These are phyloP conservation scores for Saccharomycodes ludwigii DNA, from an alignment of 805 yeast species.

Conservation along the genomic window DNA sequence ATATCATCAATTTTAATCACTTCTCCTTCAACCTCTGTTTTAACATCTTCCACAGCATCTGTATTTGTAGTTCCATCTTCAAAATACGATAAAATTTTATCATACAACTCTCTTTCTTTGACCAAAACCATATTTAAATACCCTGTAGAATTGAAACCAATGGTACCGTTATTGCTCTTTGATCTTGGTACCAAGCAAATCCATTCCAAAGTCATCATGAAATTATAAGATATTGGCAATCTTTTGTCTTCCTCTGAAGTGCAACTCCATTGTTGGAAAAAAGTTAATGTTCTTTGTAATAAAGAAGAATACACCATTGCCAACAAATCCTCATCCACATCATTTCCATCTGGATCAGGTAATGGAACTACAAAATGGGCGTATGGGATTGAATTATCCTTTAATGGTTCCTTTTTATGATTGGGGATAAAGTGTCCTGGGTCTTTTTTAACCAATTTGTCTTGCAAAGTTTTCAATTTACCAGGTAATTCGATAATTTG, in stretches of 20 bases:
- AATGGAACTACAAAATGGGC: slow-evolving; percentile 75
- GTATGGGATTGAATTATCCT: slow-evolving; percentile 51
- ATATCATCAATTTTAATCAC: slow-evolving; percentile 32
- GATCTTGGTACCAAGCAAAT: slow-evolving; percentile 80
- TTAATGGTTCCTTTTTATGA: slow-evolving; percentile 44
- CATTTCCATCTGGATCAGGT: slow-evolving; percentile 28
- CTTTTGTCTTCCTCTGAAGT: slow-evolving; percentile 18
- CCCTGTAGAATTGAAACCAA: slow-evolving; percentile 71
- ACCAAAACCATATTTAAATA: slow-evolving; percentile 68
- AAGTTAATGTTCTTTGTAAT: slow-evolving; percentile 58
- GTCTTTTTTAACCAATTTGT: slow-evolving; percentile 28
- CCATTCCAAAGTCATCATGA: slow-evolving; percentile 72
- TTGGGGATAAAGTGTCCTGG: slow-evolving; percentile 43
- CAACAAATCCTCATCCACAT: slow-evolving; percentile 42
- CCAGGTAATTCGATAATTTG: slow-evolving; percentile 71
- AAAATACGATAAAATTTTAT: no score
- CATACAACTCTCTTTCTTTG: slow-evolving; percentile 45
- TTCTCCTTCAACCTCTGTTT: slow-evolving; percentile 26
- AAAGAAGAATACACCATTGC: slow-evolving; percentile 62
- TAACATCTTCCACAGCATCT: slow-evolving; percentile 3
- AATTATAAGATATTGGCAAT: slow-evolving; percentile 53
- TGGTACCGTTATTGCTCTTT: slow-evolving; percentile 32
- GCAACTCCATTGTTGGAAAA: slow-evolving; percentile 40
- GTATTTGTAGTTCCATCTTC: slow-evolving; percentile 1
- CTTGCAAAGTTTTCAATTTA: slow-evolving; percentile 46